Conservation (phyloP, 2,329 filamentous ascomycete species). For the Septoria petroselini region DNA sequence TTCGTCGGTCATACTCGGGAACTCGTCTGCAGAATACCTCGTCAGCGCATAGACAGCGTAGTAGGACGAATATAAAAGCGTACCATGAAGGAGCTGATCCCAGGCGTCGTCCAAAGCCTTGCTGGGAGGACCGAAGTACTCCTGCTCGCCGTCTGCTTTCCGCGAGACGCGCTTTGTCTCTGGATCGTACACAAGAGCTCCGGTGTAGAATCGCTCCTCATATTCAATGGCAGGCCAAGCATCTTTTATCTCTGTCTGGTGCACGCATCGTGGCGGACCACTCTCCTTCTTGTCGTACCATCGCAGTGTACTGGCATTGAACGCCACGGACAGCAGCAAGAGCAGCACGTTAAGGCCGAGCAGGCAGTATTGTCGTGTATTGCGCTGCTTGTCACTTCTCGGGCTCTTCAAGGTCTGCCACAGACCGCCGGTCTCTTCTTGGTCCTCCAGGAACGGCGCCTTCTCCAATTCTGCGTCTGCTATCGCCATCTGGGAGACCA, state of each 20-base stretch:
- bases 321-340: conserved; percentile 1
- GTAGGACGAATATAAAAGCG: neutral
- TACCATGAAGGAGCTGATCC: conserved; percentile 19
- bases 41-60: neutral
- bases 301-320: neutral
- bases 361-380: conserved; percentile 6
- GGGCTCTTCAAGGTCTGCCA: conserved; percentile 9
- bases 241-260: conserved; percentile 18
- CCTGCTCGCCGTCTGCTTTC: conserved; percentile 11
- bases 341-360: conserved; percentile 8
- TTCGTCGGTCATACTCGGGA: conserved; percentile 20
- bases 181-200: conserved; percentile 17
- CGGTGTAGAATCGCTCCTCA: conserved; percentile 18
- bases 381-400: neutral
- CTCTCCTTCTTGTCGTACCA: neutral
- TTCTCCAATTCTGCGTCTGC: neutral
- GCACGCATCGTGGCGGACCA: conserved; percentile 11
- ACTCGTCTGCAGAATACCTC: conserved; percentile 3
- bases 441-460: conserved; percentile 1
- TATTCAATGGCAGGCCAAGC: conserved; percentile 19
- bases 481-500: neutral
- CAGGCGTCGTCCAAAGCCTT: conserved; percentile 20
- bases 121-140: conserved; percentile 24
- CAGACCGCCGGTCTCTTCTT: neutral
- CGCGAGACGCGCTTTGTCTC: conserved; percentile 9